Conservation (phyloP, 106 monocot species). For the Xerophyta viscosa region DNA sequence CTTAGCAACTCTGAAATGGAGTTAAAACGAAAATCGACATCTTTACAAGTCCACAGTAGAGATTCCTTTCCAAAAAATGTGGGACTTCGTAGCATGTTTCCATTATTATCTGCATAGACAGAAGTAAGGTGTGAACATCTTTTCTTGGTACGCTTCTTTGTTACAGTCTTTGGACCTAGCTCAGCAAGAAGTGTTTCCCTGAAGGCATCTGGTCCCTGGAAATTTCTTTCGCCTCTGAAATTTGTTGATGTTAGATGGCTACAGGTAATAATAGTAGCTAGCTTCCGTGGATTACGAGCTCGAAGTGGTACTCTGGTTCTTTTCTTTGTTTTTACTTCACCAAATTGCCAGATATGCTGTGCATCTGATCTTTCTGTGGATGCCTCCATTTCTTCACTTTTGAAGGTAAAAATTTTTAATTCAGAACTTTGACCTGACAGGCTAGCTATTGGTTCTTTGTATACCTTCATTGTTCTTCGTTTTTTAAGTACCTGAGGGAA, state of each 20-base stretch:
- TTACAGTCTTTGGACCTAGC: background rate
- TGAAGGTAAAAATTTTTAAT: background rate
- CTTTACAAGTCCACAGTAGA: conserved; percentile 3
- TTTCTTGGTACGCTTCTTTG: conserved; percentile 15
- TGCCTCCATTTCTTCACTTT: background rate
- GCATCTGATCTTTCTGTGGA: background rate
- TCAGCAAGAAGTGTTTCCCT: conserved; percentile 12
- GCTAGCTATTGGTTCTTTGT: background rate
- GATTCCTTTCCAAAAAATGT: background rate
- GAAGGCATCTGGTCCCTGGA: conserved; percentile 5
- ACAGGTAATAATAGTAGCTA: background rate
- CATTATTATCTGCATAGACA: background rate
- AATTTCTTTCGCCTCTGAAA: background rate
- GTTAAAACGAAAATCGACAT: background rate
- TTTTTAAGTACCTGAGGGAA: conserved; percentile 15
- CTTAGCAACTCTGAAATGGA: background rate
- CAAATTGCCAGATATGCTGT: background rate
- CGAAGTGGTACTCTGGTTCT: conserved; percentile 12
- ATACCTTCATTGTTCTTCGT: conserved; percentile 11
- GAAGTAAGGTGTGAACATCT: background rate
- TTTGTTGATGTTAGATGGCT: background rate
- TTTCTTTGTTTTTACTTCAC: conserved; percentile 14
- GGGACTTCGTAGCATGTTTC: background rate
- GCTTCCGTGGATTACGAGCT: conserved; percentile 1
- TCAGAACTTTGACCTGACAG: background rate